phyloP scores from a whole-genome alignment of 1,139 yeast species.

The Pichiaceae sp. region DNA sequence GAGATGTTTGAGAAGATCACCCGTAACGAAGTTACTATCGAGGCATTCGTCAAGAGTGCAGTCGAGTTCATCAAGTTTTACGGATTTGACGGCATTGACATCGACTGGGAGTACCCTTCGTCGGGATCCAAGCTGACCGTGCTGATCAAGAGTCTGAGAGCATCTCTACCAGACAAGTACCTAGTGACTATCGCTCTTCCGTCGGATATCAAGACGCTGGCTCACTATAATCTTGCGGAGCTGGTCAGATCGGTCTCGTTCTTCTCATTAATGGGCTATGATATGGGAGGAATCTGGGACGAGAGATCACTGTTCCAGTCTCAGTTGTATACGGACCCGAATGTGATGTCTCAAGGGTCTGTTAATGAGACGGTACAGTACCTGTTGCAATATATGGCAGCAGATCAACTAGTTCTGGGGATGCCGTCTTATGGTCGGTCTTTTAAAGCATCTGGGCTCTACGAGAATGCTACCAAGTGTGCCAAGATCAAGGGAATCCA shows the following conservation, averaged over 20 bases:
- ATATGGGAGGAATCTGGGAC: conserved; percentile 78
- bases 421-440: conserved; percentile 85
- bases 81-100: conserved; percentile 84
- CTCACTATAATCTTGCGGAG: conserved; percentile 32
- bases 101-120: conserved; percentile 92
- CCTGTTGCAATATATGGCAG: conserved; percentile 26
- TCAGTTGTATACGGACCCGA: conserved; percentile 37
- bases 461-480: conserved; percentile 34
- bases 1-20: conserved; percentile 42
- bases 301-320: conserved; percentile 55
- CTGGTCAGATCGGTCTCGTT: conserved; percentile 53
- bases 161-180: conserved; percentile 32
- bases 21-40: conserved; percentile 28
- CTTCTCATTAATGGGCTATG: conserved; percentile 92
- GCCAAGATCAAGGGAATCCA: conserved; percentile 28
- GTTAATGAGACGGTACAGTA: conserved; percentile 40
- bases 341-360: conserved; percentile 21
- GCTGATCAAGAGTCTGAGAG: conserved; percentile 37
- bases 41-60: conserved; percentile 43
- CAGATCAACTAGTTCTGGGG: conserved; percentile 63
- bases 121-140: conserved; percentile 37
- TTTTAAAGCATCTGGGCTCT: conserved; percentile 41
- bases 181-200: conserved; percentile 72
- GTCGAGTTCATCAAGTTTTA: conserved; percentile 38
- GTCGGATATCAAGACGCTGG: conserved; percentile 42